Percentiles rank a stretch among this genome's conserved stretches.
Conservation (phyloP, 1,284 basidiomycete species). For the Sphagnurus paluster region DNA sequence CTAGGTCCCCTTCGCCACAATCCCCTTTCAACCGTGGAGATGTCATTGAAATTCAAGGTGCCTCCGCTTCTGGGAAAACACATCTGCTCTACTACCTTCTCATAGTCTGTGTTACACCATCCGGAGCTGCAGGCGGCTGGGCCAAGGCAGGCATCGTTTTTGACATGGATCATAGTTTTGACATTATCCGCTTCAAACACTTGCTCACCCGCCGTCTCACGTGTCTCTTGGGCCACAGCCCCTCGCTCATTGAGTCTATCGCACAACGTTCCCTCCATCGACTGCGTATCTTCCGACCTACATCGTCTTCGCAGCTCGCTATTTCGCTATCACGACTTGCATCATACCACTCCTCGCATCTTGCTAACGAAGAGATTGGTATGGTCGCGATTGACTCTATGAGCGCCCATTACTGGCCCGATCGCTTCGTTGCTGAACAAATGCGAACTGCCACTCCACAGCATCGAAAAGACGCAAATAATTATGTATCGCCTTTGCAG, state of each 20-base stretch:
- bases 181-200: constrained; percentile 48
- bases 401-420: constrained; percentile 75
- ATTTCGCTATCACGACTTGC: constrained; percentile 62
- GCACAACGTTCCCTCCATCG: constrained; percentile 47
- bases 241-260: constrained; percentile 26
- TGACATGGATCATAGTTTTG: constrained; percentile 54
- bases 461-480: constrained; percentile 6
- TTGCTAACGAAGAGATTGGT: constrained; percentile 55
- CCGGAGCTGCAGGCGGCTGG: constrained; percentile 49
- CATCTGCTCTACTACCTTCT: constrained; percentile 68
- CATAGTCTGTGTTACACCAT: constrained; percentile 60
- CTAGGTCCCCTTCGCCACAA: not conserved
- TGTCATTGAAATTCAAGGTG: constrained; percentile 75
- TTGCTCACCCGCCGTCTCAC: constrained; percentile 42
- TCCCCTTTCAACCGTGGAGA: constrained; percentile 49
- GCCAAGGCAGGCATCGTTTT: constrained; percentile 63
- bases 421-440: constrained; percentile 66
- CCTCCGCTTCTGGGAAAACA: constrained; percentile 72
- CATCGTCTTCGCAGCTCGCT: constrained; percentile 66
- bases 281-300: constrained; percentile 67
- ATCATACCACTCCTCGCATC: constrained; percentile 47
- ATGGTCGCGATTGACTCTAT: constrained; percentile 73
- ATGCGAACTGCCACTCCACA: constrained; percentile 29
- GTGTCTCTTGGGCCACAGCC: constrained; percentile 19
- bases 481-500: constrained; percentile 35